These are phyloP conservation scores for Wakefieldia striispora DNA, from an alignment of 768 basidiomycete species.

Conservation along the genomic window DNA sequence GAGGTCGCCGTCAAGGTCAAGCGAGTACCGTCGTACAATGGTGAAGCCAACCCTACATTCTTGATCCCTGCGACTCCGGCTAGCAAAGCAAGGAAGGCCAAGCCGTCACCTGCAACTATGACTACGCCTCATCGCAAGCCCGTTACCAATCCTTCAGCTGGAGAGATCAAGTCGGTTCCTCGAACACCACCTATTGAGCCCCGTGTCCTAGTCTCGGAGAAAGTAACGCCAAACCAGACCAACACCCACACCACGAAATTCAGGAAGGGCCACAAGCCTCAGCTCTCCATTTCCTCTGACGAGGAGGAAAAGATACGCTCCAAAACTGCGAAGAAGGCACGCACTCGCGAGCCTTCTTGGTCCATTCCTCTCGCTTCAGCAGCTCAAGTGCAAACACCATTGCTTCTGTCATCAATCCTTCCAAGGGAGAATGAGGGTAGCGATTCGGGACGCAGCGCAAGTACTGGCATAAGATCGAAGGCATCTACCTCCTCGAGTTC, in stretches of 20 bases:
- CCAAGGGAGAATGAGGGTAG: slow-evolving; percentile 9
- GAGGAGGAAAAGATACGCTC: slow-evolving; percentile 71
- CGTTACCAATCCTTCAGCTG: not conserved
- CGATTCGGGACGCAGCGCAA: slow-evolving; percentile 18
- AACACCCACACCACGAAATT: slow-evolving; percentile 18
- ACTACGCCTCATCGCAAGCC: slow-evolving; percentile 6
- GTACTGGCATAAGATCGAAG: slow-evolving; percentile 21
- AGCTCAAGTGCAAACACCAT: slow-evolving; percentile 16
- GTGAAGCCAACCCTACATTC: not conserved
- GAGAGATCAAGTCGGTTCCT: slow-evolving; percentile 14
- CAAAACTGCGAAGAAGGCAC: slow-evolving; percentile 60
- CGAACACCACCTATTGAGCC: slow-evolving; percentile 26
- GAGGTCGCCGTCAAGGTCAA: slow-evolving; percentile 26
- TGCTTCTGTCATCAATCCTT: slow-evolving; percentile 23
- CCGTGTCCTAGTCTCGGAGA: slow-evolving; percentile 10
- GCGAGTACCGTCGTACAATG: slow-evolving; percentile 59
- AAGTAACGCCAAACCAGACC: slow-evolving; percentile 16
- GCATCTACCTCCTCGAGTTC: slow-evolving; percentile 26
- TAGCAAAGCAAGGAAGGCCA: slow-evolving; percentile 18
- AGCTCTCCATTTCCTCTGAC: slow-evolving; percentile 61
- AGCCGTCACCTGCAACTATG: not conserved
- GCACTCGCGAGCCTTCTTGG: slow-evolving; percentile 37
- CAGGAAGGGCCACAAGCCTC: slow-evolving; percentile 37
- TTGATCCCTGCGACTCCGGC: slow-evolving; percentile 9
- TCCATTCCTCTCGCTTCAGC: slow-evolving; percentile 25